Conservation (phyloP, 108 stramenopile genomes). For the Asterionellopsis glacialis region DNA sequence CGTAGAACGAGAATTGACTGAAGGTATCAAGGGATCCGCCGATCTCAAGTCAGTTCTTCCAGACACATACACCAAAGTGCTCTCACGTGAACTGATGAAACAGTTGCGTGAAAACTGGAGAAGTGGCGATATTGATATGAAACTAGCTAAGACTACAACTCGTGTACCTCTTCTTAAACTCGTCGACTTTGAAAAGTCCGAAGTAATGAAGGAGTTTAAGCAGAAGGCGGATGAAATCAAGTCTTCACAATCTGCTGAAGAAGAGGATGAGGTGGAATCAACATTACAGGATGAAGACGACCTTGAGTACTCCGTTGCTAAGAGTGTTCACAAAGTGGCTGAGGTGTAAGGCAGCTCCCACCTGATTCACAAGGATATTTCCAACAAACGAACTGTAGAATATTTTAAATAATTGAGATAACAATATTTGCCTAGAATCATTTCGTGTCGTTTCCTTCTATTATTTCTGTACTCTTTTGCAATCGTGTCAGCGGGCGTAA, state of each 20-base stretch:
- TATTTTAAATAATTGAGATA: too few relatives aligned
- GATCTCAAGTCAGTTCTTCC: conserved; percentile 68
- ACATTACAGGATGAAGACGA: conserved; percentile 24
- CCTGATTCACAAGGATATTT: neutral
- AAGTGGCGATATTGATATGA: conserved; percentile 69
- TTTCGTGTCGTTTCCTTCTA: too few relatives aligned
- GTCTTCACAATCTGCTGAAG: neutral
- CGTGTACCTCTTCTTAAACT: conserved; percentile 59
- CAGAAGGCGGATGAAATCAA: conserved; percentile 7
- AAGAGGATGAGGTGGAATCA: conserved; percentile 13
- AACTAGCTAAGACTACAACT: conserved; percentile 64
- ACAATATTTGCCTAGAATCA: too few relatives aligned
- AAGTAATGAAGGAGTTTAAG: conserved; percentile 21
- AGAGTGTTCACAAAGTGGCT: conserved; percentile 29
- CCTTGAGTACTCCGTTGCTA: conserved; percentile 38
- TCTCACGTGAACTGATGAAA: conserved; percentile 67
- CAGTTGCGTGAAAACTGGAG: conserved; percentile 71
- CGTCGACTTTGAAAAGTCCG: conserved; percentile 66
- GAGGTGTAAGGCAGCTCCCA: conserved; percentile 31
- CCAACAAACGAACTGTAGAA: too few relatives aligned
- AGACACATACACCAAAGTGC: conserved; percentile 63
- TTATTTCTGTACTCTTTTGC: too few relatives aligned
- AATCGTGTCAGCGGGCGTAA: too few relatives aligned
- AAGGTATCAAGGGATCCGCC: conserved; percentile 40
- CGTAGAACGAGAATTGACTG: conserved; percentile 50